Evolutionary conservation across 495 filamentous ascomycete species (phyloP).

Genomic region (Penicillium taxi): DNA sequence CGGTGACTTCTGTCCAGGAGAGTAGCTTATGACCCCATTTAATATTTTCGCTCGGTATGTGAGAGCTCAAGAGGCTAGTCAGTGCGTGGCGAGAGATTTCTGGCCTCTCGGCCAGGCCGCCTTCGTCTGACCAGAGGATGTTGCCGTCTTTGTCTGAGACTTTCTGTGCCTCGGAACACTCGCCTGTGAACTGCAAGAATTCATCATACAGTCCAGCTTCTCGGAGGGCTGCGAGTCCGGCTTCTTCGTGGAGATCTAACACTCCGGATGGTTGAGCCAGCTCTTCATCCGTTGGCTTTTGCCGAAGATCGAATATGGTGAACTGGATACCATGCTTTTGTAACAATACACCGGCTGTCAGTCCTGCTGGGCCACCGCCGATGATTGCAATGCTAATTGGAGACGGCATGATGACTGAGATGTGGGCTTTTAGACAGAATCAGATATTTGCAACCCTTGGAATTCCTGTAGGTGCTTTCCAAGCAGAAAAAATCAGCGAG

Average conservation of each 20-base stretch:
- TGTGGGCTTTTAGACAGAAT: too few relatives aligned
- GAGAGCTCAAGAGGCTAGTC: conserved; percentile 29
- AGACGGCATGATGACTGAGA: conserved; percentile 5
- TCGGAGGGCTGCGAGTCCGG: conserved; percentile 45
- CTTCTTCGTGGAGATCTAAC: conserved; percentile 46
- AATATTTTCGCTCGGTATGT: conserved; percentile 31
- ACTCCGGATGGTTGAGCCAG: conserved; percentile 41
- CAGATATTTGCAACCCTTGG: too few relatives aligned
- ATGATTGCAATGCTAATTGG: conserved; percentile 45
- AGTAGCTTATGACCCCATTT: conserved; percentile 41
- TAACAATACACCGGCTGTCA: conserved; percentile 50
- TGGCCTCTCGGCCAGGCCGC: conserved; percentile 27
- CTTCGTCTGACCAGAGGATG: conserved; percentile 23
- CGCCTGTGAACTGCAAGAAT: conserved; percentile 30
- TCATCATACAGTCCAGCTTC: conserved; percentile 43
- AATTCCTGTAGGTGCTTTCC: too few relatives aligned
- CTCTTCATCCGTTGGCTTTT: conserved; percentile 16
- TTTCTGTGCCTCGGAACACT: conserved; percentile 26
- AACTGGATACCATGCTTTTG: conserved; percentile 35
- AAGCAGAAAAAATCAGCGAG: too few relatives aligned
- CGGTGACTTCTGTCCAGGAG: not conserved
- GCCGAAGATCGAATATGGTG: conserved; percentile 48
- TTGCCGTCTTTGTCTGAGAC: conserved; percentile 34
- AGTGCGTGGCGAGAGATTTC: conserved; percentile 39
- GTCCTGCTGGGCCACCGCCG: conserved; percentile 51